Percentiles rank a stretch among this genome's conserved stretches.
Conservation (phyloP, 2,329 filamentous ascomycete genomes). For the Ophiobolus disseminans region DNA sequence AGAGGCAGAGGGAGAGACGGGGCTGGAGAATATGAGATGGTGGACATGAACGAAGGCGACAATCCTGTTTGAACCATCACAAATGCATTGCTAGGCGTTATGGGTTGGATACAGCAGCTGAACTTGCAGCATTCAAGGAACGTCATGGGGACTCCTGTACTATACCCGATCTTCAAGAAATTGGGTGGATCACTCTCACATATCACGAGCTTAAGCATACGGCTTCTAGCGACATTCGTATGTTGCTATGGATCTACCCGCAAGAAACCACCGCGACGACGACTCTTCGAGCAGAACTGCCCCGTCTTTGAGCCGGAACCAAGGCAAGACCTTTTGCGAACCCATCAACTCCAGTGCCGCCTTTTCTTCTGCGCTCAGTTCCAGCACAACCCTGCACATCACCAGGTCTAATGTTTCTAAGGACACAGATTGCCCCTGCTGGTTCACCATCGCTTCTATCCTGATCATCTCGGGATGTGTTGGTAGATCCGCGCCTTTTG, state of each 20-base stretch:
- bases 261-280: constrained; percentile 39
- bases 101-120: constrained; percentile 15
- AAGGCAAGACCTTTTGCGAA: constrained; percentile 20
- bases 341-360: constrained; percentile 6
- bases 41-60: constrained; percentile 50
- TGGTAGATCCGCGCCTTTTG: constrained; percentile 19
- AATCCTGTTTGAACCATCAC: constrained; percentile 40
- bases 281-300: constrained; percentile 38
- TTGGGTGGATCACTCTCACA: background rate
- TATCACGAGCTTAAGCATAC: background rate
- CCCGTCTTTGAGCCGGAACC: constrained; percentile 42
- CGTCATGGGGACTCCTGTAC: constrained; percentile 7
- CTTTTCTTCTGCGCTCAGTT: constrained; percentile 20
- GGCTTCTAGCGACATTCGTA: constrained; percentile 40
- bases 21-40: constrained; percentile 58
- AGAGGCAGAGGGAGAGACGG: constrained; percentile 54
- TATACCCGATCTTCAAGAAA: constrained; percentile 21
- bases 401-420: constrained; percentile 24
- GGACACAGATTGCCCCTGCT: constrained; percentile 13
- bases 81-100: constrained; percentile 41
- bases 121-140: constrained; percentile 5
- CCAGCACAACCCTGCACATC: constrained; percentile 27
- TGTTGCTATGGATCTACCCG: constrained; percentile 43
- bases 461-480: constrained; percentile 15
- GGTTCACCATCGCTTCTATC: constrained; percentile 23